Base-by-base conservation (phyloP, 2,329 filamentous ascomycete species). In the Epichloe gansuensis region DNA sequence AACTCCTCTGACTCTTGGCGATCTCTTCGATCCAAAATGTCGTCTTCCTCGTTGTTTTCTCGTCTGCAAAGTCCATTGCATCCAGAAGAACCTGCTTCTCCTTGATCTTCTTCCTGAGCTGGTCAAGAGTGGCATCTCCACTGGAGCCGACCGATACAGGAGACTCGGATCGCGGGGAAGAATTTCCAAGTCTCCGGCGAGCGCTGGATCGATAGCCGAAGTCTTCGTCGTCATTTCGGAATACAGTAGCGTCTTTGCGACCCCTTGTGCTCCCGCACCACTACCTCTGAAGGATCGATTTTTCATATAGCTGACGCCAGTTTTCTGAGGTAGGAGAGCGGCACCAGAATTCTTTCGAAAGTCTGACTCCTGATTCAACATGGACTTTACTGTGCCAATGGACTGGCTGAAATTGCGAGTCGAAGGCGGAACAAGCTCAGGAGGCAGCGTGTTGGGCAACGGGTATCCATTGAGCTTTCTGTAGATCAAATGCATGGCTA, bases 401-500 rank as follows among this genome's bases (percentile, higher is more conserved):
- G 93, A 95, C 63, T 91, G 88, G 61, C 85, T 91, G 62, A 98
- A 81, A 67, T 96, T 95, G 58, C 91, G 82, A 11, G 91, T 95
- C 1, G 93, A 97, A 2, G 93, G 93, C 23, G 93, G 93, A 6
- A 97, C 84, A 55, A 98, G 80, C 73, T 98, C 93, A 0, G 93
- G 82, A 8, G 93, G 93, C 11, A 98, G 77, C 45, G 85, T 84
- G 62, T 83, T 87, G 15, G 93, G 93, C 35, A 97, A 77, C 1
- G 91, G 91, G 63, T 97, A 97, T 38, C 91, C 91, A 62, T 98
- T 97, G 51, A 98, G 78, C 66, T 94, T 95, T 61, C 93, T 81
- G 72, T 98, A 98, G 62, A 98, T 98, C 70, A 98, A 74, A 77
- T 98, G 93, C 93, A 98, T 98, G 9, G 91, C 90, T 50, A 98